phyloP scores from a whole-genome alignment of 2,329 filamentous ascomycete genomes.

The Epichloe sp. region DNA sequence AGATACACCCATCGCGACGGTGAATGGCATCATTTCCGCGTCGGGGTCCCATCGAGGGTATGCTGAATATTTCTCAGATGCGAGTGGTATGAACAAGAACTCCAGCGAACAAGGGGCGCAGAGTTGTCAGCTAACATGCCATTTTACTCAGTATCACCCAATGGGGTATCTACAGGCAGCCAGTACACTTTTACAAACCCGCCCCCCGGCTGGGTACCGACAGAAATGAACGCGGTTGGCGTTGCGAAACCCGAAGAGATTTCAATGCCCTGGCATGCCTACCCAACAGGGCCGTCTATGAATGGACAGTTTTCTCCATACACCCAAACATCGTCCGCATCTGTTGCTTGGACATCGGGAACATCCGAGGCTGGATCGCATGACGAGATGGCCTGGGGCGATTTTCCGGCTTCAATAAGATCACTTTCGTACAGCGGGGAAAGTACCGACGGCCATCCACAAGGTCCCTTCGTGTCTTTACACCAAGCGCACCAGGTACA shows the following conservation, averaged over 20 bases:
- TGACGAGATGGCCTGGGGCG: conserved; percentile 32
- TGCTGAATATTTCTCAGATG: conserved; percentile 25
- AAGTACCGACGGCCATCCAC: conserved; percentile 19
- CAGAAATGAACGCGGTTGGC: conserved; percentile 26
- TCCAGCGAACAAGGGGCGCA: not conserved
- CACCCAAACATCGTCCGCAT: conserved; percentile 25
- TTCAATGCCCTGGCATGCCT: conserved; percentile 34
- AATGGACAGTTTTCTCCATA: conserved; percentile 38
- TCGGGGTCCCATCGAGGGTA: conserved; percentile 21
- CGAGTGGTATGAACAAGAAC: conserved; percentile 28
- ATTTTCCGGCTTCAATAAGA: conserved; percentile 28
- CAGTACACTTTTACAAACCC: conserved; percentile 26
- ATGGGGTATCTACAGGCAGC: conserved; percentile 17
- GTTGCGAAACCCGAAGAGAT: conserved; percentile 30
- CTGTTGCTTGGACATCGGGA: conserved; percentile 28
- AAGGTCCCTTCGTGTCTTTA: conserved; percentile 27
- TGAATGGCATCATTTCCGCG: not conserved
- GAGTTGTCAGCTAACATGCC: not conserved
- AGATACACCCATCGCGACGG: conserved; percentile 19
- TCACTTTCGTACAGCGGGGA: conserved; percentile 38
- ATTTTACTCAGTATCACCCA: conserved; percentile 19
- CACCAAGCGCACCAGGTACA: conserved; percentile 22
- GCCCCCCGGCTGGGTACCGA: conserved; percentile 30
- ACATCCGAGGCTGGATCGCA: conserved; percentile 24
- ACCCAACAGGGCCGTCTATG: conserved; percentile 36